Conservation (phyloP, 331 rosid species). For the Acacia concinna region DNA sequence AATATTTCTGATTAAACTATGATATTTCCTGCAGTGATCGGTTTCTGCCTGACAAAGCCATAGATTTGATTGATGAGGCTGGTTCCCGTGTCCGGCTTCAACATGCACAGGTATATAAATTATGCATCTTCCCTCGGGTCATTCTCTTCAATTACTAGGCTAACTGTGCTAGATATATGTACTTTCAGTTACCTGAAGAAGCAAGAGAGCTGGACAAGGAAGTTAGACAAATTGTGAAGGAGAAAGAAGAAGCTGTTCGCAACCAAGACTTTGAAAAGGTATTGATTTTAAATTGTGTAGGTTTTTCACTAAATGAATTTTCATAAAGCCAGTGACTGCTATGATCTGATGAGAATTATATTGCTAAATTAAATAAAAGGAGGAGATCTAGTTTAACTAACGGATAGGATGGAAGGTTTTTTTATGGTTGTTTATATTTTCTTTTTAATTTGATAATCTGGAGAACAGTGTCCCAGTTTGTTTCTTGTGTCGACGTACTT, state of each 20-base stretch:
- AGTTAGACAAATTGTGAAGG: slow-evolving; percentile 86
- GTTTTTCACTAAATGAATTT: not conserved
- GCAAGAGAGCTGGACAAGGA: slow-evolving; percentile 95
- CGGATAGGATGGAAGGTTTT: not conserved
- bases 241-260: slow-evolving; percentile 90
- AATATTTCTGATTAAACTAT: slow-evolving; percentile 17
- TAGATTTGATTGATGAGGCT: slow-evolving; percentile 96
- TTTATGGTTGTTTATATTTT: not conserved
- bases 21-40: slow-evolving; percentile 69
- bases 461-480: not conserved
- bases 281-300: slow-evolving; percentile 13
- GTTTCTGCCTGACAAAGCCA: slow-evolving; percentile 94
- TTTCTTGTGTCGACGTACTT: slow-evolving; percentile 6
- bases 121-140: slow-evolving; percentile 13
- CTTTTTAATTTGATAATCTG: slow-evolving; percentile 20
- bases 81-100: slow-evolving; percentile 96
- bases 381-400: not conserved
- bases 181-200: slow-evolving; percentile 85
- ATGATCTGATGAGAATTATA: not conserved
- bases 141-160: slow-evolving; percentile 19
- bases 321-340: not conserved
- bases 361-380: not conserved
- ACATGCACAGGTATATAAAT: slow-evolving; percentile 90
- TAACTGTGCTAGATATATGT: slow-evolving; percentile 30
- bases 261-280: slow-evolving; percentile 99